These are phyloP conservation scores for Salicornia ramosissima DNA, from an alignment of 148 eudicot species.

Conservation along the genomic window DNA sequence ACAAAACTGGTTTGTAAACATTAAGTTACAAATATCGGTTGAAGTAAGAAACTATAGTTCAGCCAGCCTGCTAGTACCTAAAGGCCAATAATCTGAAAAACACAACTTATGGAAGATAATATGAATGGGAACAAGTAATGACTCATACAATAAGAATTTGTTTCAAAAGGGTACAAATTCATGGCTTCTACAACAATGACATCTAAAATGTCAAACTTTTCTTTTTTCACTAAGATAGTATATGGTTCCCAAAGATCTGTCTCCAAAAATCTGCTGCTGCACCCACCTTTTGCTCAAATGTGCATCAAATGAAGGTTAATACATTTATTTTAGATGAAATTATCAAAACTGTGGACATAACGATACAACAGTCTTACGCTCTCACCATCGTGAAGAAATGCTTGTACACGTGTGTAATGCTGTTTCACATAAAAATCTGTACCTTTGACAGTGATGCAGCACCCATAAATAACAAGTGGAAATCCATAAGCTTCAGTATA, in stretches of 20 bases:
- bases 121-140: neutral
- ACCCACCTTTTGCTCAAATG: neutral
- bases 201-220: neutral
- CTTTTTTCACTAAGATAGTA: neutral
- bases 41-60: neutral
- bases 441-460: conserved; percentile 12
- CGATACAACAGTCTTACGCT: conserved; percentile 19
- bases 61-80: neutral
- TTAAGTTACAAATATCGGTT: neutral
- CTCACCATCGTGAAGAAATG: conserved; percentile 9
- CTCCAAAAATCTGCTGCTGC: neutral
- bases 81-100: neutral
- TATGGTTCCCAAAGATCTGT: neutral
- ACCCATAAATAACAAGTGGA: conserved; percentile 7
- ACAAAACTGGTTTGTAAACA: neutral
- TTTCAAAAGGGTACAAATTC: neutral
- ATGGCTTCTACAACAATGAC: neutral
- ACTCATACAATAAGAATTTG: neutral
- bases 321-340: conserved; percentile 1
- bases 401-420: conserved; percentile 14
- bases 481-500: neutral
- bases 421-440: conserved; percentile 18
- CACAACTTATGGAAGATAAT: neutral
- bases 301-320: neutral
- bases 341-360: conserved; percentile 20